Base-by-base conservation (phyloP, 441 rosid genomes). In the Corymbia calophylla region DNA sequence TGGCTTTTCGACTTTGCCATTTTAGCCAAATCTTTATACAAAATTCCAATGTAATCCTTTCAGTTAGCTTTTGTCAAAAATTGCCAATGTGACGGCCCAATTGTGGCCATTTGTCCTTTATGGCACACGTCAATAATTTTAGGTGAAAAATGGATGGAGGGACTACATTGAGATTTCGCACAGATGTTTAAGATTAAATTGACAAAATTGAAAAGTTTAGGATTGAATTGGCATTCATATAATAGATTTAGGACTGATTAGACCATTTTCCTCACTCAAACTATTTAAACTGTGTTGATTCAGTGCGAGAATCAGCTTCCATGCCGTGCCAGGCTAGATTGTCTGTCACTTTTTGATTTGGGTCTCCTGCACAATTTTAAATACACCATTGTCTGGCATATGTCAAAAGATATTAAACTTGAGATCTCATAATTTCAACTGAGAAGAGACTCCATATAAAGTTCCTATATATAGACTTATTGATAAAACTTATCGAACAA, bases 51-150 rank as follows among this genome's bases (percentile, higher is more conserved):
- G 25, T 58, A 58, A 7, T 25, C 6, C 4, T 58, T 58, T 0
- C 0, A 0, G 5, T 58, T 2, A 25, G 25, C 25, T 58, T 58
- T 25, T 6, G 3, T 56, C 10, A 56, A 0, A 56, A 0, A 21
- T 56, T 23, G 17, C 62, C 29, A 56, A 56, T 1, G 0, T 56
- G 29, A 29, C 3, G 0, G 0, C n/a, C 64, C 64, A 58, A 9
- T 58, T 25, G n/a, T 58, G 64, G 64, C 64, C 64, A 11, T 58
- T 14, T 25, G 25, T 25, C n/a, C 64, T 58, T 10, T 58, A 58
- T 25, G n/a, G 64, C n/a, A 58, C 4, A 23, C 11, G 64, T 58
- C 14, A 4, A 3, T 29, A 3, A 58, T 9, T 58, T 58, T 5
- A 14, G n/a, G 25, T 11, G n/a, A 58, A 58, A 58, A 58, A 25